These are phyloP conservation scores for Talaromyces funiculosus DNA, from an alignment of 2,329 filamentous ascomycete species.

Conservation along the genomic window DNA sequence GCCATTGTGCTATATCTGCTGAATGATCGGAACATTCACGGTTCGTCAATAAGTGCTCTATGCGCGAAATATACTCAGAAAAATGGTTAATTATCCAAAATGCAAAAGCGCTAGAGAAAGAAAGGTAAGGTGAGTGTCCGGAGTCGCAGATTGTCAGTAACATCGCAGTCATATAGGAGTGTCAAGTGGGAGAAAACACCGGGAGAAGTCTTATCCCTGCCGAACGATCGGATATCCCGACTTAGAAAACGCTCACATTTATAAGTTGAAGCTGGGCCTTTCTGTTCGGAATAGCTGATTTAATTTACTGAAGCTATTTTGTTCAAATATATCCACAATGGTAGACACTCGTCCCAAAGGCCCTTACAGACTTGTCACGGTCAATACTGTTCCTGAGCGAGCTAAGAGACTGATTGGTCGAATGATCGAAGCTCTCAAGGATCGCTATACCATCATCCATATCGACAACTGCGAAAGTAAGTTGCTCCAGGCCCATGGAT, in stretches of 20 bases:
- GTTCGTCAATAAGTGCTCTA: not conserved
- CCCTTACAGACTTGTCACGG: slow-evolving; percentile 60
- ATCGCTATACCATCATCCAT: slow-evolving; percentile 58
- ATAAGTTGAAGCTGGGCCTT: not conserved
- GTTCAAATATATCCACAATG: slow-evolving; percentile 15
- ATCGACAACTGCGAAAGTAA: slow-evolving; percentile 58
- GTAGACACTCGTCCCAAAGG: slow-evolving; percentile 37
- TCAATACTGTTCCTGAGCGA: slow-evolving; percentile 62
- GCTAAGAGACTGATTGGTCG: slow-evolving; percentile 59
- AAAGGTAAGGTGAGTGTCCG: not conserved
- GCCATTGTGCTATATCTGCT: slow-evolving; percentile 23
- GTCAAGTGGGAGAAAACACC: slow-evolving; percentile 17
- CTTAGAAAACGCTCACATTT: slow-evolving; percentile 17
- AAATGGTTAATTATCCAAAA: not conserved
- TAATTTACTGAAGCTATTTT: not conserved
- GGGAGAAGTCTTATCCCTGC: slow-evolving; percentile 16
- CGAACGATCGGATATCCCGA: not conserved
- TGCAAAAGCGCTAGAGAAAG: not conserved
- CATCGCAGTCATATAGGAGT: not conserved
- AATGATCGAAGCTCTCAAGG: slow-evolving; percentile 56
- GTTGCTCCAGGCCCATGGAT: slow-evolving; percentile 18
- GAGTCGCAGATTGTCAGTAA: not conserved
- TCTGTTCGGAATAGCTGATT: too few relatives aligned
- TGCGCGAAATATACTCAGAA: not conserved
- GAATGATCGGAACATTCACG: not conserved